Evolutionary conservation across 75 land plant species (phyloP), one percentile per base, ranked within the genome.

Genomic region (Selaginella tamariscina): DNA sequence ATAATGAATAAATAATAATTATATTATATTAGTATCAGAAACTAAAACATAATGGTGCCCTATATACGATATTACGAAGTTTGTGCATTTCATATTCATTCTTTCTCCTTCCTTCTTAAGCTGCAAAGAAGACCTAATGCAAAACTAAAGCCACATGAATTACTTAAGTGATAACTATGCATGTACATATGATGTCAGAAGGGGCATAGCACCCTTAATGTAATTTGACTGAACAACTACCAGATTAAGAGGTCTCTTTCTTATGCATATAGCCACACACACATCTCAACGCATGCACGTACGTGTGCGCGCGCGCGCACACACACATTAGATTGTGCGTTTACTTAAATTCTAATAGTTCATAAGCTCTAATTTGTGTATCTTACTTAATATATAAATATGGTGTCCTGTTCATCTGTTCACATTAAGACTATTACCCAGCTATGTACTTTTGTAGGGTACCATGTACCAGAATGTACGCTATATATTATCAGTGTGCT

Each of bases 71-170:
- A n/a, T n/a, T n/a, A n/a, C 62, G 62, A 9, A 59, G 21, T 59
- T 59, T 59, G 26, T 59, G 62, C 62, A 59, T 59, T 27, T 59
- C 62, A 21, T 59, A 59, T 59, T 59, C 62, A 59, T 59, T 59
- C 23, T 23, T 21, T 59, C 62, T 8, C 62, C 62, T 27, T 59
- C 62, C 21, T 59, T 59, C 21, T 23, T 8, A 9, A 59, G n/a
- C 62, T 59, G 26, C 21, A 59, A 15, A 2, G 29, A 28, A n/a
- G 29, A 28, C 31, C 27, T 13, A 2, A 27, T 18, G 26, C 18
- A 15, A 2, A 65, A 29, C 2, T 27, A 22, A 29, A 29, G 62
- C 2, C 2, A 20, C 21, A 59, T 22, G 62, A 21, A 59, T 5
- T 2, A 26, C 21, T 21, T 5, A 5, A 20, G 62, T 59, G 26